These are phyloP conservation scores for Colletotrichum horii DNA, from an alignment of 2,329 filamentous ascomycete genomes.

Conservation along the genomic window DNA sequence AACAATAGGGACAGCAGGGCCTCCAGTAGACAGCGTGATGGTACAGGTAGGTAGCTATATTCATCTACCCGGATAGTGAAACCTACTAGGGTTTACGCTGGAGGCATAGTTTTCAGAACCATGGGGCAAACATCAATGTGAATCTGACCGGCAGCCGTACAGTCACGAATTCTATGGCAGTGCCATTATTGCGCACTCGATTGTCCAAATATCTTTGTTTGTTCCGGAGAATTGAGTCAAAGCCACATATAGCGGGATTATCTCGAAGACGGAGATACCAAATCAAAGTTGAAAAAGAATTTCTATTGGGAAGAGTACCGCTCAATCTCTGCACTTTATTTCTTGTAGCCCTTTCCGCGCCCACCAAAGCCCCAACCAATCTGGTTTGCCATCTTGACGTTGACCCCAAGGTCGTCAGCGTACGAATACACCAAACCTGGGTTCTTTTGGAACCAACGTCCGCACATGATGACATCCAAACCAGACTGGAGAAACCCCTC, in stretches of 20 bases:
- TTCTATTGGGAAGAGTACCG: too few species aligned
- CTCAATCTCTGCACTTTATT: neutral
- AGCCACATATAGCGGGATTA: neutral
- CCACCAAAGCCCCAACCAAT: conserved; percentile 62
- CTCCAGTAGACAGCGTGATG: too few species aligned
- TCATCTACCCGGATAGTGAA: neutral
- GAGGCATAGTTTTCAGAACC: neutral
- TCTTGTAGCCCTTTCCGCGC: conserved; percentile 22
- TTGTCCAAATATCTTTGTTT: too few species aligned
- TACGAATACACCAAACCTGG: conserved; percentile 60
- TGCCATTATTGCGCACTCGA: neutral
- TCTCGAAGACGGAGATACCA: neutral
- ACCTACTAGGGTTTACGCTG: neutral
- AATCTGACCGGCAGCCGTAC: neutral
- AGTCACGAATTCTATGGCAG: neutral
- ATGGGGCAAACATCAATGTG: neutral
- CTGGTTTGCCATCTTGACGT: conserved; percentile 55
- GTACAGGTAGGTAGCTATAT: too few species aligned
- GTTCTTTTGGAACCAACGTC: conserved; percentile 63
- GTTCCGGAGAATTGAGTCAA: too few species aligned
- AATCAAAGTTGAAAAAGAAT: too few species aligned
- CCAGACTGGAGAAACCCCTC: conserved; percentile 50
- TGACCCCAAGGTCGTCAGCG: conserved; percentile 57
- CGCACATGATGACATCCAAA: conserved; percentile 55
- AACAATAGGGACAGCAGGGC: too few species aligned